phyloP scores from a whole-genome alignment of 768 basidiomycete genomes.

The Coprinellus aureogranulatus region DNA sequence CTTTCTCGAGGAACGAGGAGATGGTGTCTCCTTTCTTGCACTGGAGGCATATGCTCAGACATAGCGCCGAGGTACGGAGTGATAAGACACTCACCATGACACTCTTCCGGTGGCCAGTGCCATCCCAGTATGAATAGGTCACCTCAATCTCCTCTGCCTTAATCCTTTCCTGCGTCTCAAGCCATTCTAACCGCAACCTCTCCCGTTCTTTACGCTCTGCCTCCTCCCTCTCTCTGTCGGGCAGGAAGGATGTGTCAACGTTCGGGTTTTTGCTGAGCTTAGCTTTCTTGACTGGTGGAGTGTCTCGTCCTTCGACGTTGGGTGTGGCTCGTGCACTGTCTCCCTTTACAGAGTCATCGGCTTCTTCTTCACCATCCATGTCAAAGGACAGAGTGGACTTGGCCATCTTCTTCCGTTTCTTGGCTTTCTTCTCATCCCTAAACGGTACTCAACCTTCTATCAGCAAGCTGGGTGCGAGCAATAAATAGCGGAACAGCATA shows the following conservation, averaged over 20 bases:
- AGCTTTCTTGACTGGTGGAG: conserved; percentile 60
- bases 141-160: conserved; percentile 80
- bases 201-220: conserved; percentile 87
- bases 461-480: conserved; percentile 42
- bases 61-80: too few relatives aligned
- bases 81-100: conserved; percentile 64
- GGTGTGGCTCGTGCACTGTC: conserved; percentile 32
- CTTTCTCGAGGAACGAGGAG: conserved; percentile 85
- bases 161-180: conserved; percentile 65
- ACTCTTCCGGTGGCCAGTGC: conserved; percentile 91
- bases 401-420: conserved; percentile 89
- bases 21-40: conserved; percentile 97
- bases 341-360: conserved; percentile 17
- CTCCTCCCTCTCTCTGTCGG: conserved; percentile 96
- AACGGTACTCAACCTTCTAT: conserved; percentile 80
- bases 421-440: conserved; percentile 85
- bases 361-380: conserved; percentile 75
- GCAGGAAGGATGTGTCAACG: conserved; percentile 97
- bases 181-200: conserved; percentile 85
- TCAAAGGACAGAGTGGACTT: conserved; percentile 92
- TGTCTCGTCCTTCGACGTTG: conserved; percentile 34
- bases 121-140: conserved; percentile 97
- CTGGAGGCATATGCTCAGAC: conserved; percentile 44
- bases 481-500: conserved; percentile 47
- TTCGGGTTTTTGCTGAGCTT: conserved; percentile 93